A percentile compares a stretch with the other conserved stretches of the same genome.
Conservation (phyloP, 192 early-diverging fungal genomes). For the Coemansia sp. region DNA sequence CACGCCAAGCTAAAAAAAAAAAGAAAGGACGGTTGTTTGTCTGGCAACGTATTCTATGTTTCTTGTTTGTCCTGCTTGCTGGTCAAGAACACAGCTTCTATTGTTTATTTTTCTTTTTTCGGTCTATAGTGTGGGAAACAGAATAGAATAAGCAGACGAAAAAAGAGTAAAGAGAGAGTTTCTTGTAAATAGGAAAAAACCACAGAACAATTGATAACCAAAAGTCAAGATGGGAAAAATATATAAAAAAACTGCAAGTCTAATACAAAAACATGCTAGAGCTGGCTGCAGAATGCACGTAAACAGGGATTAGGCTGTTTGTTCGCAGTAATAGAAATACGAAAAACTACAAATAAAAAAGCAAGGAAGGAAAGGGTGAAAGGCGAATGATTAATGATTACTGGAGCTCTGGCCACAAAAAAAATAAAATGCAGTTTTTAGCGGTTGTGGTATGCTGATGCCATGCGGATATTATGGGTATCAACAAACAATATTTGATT, state of each 20-base stretch:
- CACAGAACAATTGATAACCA: not conserved
- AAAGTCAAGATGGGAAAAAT: not conserved
- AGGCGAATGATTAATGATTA: not conserved
- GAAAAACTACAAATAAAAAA: not conserved
- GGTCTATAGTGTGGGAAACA: constrained; percentile 7
- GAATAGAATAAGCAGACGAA: not conserved
- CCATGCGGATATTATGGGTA: not conserved
- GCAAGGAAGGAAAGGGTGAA: too few species aligned
- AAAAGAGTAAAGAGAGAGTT: not conserved
- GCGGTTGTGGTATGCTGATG: not conserved
- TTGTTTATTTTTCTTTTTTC: not conserved
- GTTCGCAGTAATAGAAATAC: not conserved
- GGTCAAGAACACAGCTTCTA: not conserved
- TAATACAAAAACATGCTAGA: constrained; percentile 6
- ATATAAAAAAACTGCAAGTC: not conserved
- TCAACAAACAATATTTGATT: not conserved
- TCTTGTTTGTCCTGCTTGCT: not conserved
- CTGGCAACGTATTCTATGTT: too few species aligned
- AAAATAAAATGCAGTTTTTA: not conserved
- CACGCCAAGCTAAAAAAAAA: too few species aligned
- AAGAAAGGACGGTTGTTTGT: too few species aligned
- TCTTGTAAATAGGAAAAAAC: too few species aligned
- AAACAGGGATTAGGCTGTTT: not conserved
- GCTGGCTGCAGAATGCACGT: constrained; percentile 9
- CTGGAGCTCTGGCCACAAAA: not conserved